Conservation (phyloP, 2,329 filamentous ascomycete species). For the Fusarium nematophilum region DNA sequence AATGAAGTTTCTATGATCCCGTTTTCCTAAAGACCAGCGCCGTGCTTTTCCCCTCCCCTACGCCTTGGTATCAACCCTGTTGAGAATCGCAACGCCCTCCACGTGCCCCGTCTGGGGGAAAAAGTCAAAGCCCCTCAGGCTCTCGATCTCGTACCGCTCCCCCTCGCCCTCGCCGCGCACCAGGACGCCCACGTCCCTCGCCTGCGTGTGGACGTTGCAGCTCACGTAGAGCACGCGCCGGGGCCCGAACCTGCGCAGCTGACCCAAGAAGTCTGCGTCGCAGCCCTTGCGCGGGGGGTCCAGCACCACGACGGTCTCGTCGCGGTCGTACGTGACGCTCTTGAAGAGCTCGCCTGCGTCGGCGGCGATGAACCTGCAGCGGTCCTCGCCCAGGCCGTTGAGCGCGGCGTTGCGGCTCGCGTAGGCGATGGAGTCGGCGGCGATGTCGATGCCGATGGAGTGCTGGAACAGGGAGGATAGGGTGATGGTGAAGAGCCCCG, state of each 20-base stretch:
- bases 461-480: constrained; percentile 86
- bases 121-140: constrained; percentile 92
- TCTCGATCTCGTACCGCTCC: constrained; percentile 85
- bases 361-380: constrained; percentile 87
- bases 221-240: constrained; percentile 90
- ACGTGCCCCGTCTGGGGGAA: constrained; percentile 88
- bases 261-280: constrained; percentile 83
- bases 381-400: constrained; percentile 75
- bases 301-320: constrained; percentile 92
- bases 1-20: constrained; percentile 25
- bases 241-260: constrained; percentile 83
- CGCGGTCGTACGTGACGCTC: constrained; percentile 75
- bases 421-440: constrained; percentile 78
- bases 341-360: constrained; percentile 88
- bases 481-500: constrained; percentile 95
- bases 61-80: constrained; percentile 57
- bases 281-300: constrained; percentile 98
- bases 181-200: constrained; percentile 88
- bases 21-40: constrained; percentile 19
- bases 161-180: constrained; percentile 72
- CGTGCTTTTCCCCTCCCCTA: constrained; percentile 18
- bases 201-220: constrained; percentile 98
- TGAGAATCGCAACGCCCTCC: constrained; percentile 74
- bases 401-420: constrained; percentile 82
- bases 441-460: constrained; percentile 91